A percentile compares a stretch with the other conserved stretches of the same genome.
phyloP scores from a whole-genome alignment of 129 eudicot species.

The Silybum marianum region DNA sequence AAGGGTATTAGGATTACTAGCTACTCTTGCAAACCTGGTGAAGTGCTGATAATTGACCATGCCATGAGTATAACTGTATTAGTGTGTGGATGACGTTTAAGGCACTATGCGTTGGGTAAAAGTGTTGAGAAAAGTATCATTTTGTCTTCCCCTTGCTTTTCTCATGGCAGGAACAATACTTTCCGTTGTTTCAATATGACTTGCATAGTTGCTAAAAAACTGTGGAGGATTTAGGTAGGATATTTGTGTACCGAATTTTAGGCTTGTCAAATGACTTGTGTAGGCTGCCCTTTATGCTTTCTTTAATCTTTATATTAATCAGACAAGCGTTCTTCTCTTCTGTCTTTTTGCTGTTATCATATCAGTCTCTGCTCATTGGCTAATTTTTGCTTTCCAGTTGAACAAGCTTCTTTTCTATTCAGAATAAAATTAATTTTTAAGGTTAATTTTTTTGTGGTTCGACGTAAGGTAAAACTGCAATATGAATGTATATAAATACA shows the following conservation, averaged over 20 bases:
- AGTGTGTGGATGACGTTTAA: conserved; percentile 3
- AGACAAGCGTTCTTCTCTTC: neutral
- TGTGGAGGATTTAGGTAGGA: neutral
- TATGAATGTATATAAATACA: neutral
- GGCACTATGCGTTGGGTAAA: conserved; percentile 10
- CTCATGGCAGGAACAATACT: neutral
- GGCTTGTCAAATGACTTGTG: conserved; percentile 2
- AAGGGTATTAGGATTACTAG: neutral
- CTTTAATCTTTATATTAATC: neutral
- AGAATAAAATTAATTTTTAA: neutral
- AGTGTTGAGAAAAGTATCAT: neutral
- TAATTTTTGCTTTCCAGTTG: neutral
- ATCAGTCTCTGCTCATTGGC: conserved; percentile 2
- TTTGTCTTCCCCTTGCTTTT: neutral
- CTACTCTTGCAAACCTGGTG: conserved; percentile 14
- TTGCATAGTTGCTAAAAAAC: neutral
- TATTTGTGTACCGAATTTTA: neutral
- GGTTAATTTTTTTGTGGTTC: conserved; percentile 1
- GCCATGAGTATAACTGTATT: neutral
- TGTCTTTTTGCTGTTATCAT: neutral
- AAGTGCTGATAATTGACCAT: conserved; percentile 9
- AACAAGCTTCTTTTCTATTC: conserved; percentile 6
- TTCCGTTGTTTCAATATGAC: conserved; percentile 4
- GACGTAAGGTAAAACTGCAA: neutral
- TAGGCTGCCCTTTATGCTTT: neutral